Evolutionary conservation across 805 yeast species (phyloP), one percentile per base, ranked within the genome.

Genomic region (Wickerhamiella domercqiae): DNA sequence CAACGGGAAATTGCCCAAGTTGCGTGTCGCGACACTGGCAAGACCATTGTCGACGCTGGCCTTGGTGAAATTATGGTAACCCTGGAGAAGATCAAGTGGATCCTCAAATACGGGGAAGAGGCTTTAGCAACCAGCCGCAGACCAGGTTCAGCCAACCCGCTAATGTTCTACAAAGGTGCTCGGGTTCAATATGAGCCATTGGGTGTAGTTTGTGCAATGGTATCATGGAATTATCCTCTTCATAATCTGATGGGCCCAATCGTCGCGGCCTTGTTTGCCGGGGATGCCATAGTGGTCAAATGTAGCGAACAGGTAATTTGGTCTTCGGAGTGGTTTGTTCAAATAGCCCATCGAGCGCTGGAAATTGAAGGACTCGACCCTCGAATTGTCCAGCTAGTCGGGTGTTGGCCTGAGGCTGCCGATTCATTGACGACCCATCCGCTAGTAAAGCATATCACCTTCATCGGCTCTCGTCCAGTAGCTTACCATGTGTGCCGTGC

Each of bases 141-240:
- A 46, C 78, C 94, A 0, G 95, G 95, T 0, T 87, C 96, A 16
- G 68, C 90, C 2, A 83, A 80, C 51, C 60, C 81, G 46, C 69
- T 90, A 42, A 75, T 90, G 78, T 74, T 75, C 36, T 83, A 87
- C 66, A 90, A 90, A 56, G 78, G 78, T 39, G 97, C 95, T 3
- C 90, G 87, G 58, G 87, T 90, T 14, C 67, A 93, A 45, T 90
- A 90, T 56, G 94, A 86, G 56, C 97, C 98, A 1, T 59, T 87
- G 39, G 90, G 90, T 5, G 82, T 79, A 9, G 87, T 87, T 19
- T 70, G 93, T 5, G 93, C 97, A 0, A 64, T 90, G 42, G 82
- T 90, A 1, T 81, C 94, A 3, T 90, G 99, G 99, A 90, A 90
- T 54, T 90, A 90, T 55, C 98, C 99, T 0, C 76, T 90, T 57